These are phyloP conservation scores for Ramularia endophylla DNA, from an alignment of 2,329 filamentous ascomycete genomes.

Conservation along the genomic window DNA sequence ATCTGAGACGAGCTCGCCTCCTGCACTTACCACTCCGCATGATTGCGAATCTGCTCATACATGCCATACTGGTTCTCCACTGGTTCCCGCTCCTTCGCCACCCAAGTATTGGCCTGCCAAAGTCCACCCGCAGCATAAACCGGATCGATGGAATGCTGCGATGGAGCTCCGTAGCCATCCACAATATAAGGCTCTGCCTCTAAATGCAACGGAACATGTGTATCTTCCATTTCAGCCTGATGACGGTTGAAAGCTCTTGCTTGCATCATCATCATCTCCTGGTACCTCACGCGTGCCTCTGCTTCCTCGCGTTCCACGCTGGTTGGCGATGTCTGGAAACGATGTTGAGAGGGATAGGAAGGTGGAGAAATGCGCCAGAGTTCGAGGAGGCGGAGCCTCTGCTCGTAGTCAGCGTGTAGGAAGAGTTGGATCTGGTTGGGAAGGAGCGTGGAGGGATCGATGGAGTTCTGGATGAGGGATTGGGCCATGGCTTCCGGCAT, in stretches of 20 bases:
- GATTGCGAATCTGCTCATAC: conserved; percentile 49
- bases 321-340: conserved; percentile 51
- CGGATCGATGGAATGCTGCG: conserved; percentile 58
- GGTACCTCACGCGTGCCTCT: conserved; percentile 55
- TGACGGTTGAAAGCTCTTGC: conserved; percentile 8
- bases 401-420: conserved; percentile 63
- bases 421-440: conserved; percentile 74
- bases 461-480: conserved; percentile 57
- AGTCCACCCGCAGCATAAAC: conserved; percentile 50
- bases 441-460: conserved; percentile 64
- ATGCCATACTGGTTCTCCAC: conserved; percentile 65
- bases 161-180: conserved; percentile 72
- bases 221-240: conserved; percentile 25
- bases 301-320: conserved; percentile 51
- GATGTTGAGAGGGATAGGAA: conserved; percentile 40
- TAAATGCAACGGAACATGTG: conserved; percentile 13
- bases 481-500: conserved; percentile 33
- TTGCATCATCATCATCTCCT: conserved; percentile 36
- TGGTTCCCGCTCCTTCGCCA: conserved; percentile 33
- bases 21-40: conserved; percentile 43
- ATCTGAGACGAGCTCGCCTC: too few species aligned
- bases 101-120: conserved; percentile 34
- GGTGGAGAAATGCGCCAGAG: conserved; percentile 80
- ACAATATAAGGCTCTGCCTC: conserved; percentile 74
- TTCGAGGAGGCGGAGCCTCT: conserved; percentile 70